Evolutionary conservation across 1,284 basidiomycete genomes (phyloP).

Genomic region (Chondrostereum purpureum): DNA sequence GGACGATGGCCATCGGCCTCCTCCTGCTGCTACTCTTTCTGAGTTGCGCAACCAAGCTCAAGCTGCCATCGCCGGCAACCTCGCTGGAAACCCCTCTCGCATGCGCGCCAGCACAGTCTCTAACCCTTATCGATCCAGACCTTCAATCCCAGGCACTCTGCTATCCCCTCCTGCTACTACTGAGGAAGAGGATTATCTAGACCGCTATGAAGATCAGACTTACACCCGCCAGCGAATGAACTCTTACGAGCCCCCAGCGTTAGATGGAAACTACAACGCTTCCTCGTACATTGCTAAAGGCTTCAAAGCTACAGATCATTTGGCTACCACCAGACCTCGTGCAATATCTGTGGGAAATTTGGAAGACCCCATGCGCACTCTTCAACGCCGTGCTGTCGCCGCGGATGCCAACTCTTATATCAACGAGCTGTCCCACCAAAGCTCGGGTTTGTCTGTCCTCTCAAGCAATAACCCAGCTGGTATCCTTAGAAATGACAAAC

Average conservation of each 20-base stretch:
- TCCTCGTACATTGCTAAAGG: slow-evolving; percentile 62
- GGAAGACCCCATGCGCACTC: slow-evolving; percentile 66
- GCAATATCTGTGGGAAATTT: slow-evolving; percentile 89
- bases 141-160: slow-evolving; percentile 47
- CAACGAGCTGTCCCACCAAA: slow-evolving; percentile 40
- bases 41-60: slow-evolving; percentile 84
- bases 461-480: slow-evolving; percentile 40
- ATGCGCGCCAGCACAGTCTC: slow-evolving; percentile 88
- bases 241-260: slow-evolving; percentile 50
- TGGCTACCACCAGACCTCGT: slow-evolving; percentile 62
- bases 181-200: slow-evolving; percentile 70
- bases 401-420: slow-evolving; percentile 57
- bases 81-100: slow-evolving; percentile 67
- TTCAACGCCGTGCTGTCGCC: slow-evolving; percentile 57
- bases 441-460: slow-evolving; percentile 35
- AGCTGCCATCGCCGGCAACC: slow-evolving; percentile 77
- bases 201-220: slow-evolving; percentile 46
- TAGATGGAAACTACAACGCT: slow-evolving; percentile 44
- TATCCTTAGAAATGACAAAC: slow-evolving; percentile 55
- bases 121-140: slow-evolving; percentile 66
- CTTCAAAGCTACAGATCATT: slow-evolving; percentile 67
- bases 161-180: slow-evolving; percentile 56
- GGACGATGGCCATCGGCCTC: slow-evolving; percentile 65
- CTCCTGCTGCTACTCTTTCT: slow-evolving; percentile 75
- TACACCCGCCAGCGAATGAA: slow-evolving; percentile 50